A percentile compares a stretch with the other conserved stretches of the same genome.
phyloP scores from a whole-genome alignment of 2,329 filamentous ascomycete genomes.

The Bipolaris victoriae region DNA sequence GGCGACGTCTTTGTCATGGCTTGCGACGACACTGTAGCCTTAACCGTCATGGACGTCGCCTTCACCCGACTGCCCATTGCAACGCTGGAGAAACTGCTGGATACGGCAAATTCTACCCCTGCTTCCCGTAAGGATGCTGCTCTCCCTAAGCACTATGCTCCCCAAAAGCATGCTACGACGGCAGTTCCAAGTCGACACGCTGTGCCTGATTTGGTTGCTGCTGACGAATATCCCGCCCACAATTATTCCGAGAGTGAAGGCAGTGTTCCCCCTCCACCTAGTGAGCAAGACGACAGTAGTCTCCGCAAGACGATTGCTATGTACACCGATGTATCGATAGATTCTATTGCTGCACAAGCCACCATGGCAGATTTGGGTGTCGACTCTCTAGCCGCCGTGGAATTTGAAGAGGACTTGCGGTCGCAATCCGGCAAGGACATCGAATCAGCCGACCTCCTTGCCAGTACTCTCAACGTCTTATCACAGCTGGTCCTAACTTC shows the following conservation, averaged over 20 bases:
- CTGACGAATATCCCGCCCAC: slow-evolving; percentile 6
- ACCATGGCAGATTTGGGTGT: slow-evolving; percentile 9
- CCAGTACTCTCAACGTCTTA: neutral
- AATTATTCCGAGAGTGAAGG: neutral
- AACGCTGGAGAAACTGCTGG: slow-evolving; percentile 10
- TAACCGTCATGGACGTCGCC: slow-evolving; percentile 10
- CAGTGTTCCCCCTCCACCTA: neutral
- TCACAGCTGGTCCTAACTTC: neutral
- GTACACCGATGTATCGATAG: slow-evolving; percentile 13
- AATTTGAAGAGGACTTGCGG: slow-evolving; percentile 1
- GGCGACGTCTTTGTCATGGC: slow-evolving; percentile 21
- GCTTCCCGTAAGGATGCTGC: neutral
- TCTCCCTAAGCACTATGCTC: no score
- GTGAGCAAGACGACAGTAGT: slow-evolving; percentile 1
- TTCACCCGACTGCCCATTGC: slow-evolving; percentile 19
- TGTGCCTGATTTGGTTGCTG: neutral
- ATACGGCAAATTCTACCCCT: neutral
- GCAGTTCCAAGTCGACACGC: neutral
- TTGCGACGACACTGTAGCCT: neutral
- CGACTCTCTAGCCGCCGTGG: slow-evolving; percentile 4
- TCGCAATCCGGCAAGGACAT: slow-evolving; percentile 5
- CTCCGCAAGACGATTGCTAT: slow-evolving; percentile 13
- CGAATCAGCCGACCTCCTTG: neutral
- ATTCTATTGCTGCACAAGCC: slow-evolving; percentile 1
- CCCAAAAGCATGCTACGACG: neutral